phyloP scores from a whole-genome alignment of 2,329 filamentous ascomycete species.

The Xylaria sp. region DNA sequence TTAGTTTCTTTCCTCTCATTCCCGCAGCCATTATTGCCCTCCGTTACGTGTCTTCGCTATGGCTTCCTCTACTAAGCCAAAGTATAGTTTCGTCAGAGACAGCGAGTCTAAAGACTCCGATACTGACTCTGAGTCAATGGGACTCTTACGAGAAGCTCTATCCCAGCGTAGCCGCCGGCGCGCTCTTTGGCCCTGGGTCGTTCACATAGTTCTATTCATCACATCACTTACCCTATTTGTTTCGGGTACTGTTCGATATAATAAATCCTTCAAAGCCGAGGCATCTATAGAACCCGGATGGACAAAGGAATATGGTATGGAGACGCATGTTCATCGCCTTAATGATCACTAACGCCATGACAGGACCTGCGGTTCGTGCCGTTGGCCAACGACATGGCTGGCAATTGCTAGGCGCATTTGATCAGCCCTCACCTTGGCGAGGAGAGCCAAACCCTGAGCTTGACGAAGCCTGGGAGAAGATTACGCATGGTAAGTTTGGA shows the following conservation, averaged over 20 bases:
- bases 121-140: constrained; percentile 12
- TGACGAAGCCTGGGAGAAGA: constrained; percentile 19
- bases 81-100: constrained; percentile 11
- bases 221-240: constrained; percentile 8
- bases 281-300: constrained; percentile 6
- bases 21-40: background rate
- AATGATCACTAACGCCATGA: background rate
- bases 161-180: constrained; percentile 6
- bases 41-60: background rate
- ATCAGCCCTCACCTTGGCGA: constrained; percentile 22
- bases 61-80: constrained; percentile 1
- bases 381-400: constrained; percentile 12
- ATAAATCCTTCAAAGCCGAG: background rate
- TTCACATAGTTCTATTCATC: background rate
- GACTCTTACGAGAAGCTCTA: background rate
- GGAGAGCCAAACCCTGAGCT: constrained; percentile 17
- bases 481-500: constrained; percentile 10
- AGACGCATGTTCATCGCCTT: background rate
- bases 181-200: constrained; percentile 15
- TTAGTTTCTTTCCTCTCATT: background rate
- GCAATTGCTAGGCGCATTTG: constrained; percentile 15
- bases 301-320: constrained; percentile 20
- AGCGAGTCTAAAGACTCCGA: constrained; percentile 20
- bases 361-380: constrained; percentile 5
- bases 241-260: background rate